Evolutionary conservation across 192 early-diverging fungal genomes (phyloP).

Genomic region (Coemansia sp.): DNA sequence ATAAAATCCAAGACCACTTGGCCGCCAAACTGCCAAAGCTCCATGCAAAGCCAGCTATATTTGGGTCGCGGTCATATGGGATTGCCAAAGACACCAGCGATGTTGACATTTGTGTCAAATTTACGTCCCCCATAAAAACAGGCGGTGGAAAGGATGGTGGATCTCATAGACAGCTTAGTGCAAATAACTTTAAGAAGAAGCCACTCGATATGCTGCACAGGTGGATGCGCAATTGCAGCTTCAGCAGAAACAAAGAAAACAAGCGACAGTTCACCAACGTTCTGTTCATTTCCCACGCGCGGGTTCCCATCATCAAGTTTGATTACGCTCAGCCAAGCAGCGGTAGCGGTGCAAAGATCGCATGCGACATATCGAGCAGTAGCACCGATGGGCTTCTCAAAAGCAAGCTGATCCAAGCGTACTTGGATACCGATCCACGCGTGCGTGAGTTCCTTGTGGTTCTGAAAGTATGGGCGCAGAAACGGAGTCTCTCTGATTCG

Average conservation of each 20-base stretch:
- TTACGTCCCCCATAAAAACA: background rate
- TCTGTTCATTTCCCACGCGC: constrained; percentile 19
- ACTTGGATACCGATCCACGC: constrained; percentile 23
- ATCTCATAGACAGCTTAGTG: background rate
- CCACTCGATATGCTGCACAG: background rate
- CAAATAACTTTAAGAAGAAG: background rate
- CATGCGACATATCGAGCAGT: constrained; percentile 14
- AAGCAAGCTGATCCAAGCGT: constrained; percentile 1
- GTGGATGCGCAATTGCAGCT: background rate
- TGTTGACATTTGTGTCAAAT: constrained; percentile 13
- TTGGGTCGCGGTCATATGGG: constrained; percentile 31
- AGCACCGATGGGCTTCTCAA: constrained; percentile 14
- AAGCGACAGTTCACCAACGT: background rate
- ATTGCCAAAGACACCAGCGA: constrained; percentile 21
- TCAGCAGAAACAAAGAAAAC: background rate
- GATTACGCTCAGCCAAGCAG: background rate
- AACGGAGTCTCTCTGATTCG: constrained; percentile 11
- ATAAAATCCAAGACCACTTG: background rate
- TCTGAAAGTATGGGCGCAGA: constrained; percentile 33
- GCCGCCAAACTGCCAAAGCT: background rate
- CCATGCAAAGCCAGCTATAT: background rate
- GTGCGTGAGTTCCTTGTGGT: constrained; percentile 25
- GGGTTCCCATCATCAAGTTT: constrained; percentile 49
- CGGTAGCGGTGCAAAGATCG: constrained; percentile 31
- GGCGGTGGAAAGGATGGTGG: background rate